These are phyloP conservation scores for Vanrija humicola DNA, from an alignment of 1,284 basidiomycete species.

Conservation along the genomic window DNA sequence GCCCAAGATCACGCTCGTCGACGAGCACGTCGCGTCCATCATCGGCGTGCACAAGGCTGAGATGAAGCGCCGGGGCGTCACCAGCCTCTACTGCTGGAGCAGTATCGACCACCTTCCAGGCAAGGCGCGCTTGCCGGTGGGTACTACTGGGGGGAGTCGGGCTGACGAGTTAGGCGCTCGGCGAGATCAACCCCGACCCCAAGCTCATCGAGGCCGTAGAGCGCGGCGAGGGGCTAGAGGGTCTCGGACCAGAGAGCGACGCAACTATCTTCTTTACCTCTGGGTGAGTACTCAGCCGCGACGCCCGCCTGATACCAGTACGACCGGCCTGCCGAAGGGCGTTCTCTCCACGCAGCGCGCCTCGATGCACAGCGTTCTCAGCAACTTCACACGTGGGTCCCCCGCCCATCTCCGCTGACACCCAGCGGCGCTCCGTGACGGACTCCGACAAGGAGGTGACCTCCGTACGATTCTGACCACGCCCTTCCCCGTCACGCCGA, in stretches of 20 bases:
- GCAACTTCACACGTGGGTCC: not conserved
- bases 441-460: slow-evolving; percentile 25
- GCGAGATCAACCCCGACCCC: not conserved
- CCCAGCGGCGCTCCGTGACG: slow-evolving; percentile 15
- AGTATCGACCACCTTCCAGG: not conserved
- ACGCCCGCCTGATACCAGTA: not conserved
- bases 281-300: not conserved
- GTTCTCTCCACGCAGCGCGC: slow-evolving; percentile 2
- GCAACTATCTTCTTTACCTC: slow-evolving; percentile 41
- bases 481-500: not conserved
- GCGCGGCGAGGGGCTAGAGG: slow-evolving; percentile 15
- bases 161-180: too few relatives aligned
- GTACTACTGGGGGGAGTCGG: too few relatives aligned
- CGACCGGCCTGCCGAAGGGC: slow-evolving; percentile 3
- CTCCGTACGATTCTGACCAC: slow-evolving; percentile 9
- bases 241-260: slow-evolving; percentile 34
- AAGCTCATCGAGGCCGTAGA: not conserved
- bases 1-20: slow-evolving; percentile 26
- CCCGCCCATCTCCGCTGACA: not conserved
- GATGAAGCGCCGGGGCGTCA: not conserved
- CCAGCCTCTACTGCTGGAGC: not conserved
- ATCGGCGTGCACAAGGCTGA: slow-evolving; percentile 7
- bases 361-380: slow-evolving; percentile 1
- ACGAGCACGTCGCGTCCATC: slow-evolving; percentile 24
- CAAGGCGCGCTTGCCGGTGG: too few relatives aligned